Base-by-base conservation (phyloP, 176 grass and related monocot genomes). In the Otatea glauca region DNA sequence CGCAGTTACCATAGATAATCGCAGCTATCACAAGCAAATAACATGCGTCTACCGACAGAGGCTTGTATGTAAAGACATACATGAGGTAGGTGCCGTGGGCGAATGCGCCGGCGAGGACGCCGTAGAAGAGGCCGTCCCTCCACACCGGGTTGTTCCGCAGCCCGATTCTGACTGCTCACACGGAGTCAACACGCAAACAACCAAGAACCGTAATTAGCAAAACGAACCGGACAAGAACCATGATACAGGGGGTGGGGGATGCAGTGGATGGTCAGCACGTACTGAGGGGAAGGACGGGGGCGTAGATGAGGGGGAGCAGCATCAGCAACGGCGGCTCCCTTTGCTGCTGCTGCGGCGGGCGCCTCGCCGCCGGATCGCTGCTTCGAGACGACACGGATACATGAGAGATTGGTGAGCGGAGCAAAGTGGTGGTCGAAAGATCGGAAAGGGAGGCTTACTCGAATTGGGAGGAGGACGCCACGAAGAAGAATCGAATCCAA, bases 121-220 rank as follows among this genome's bases (percentile, higher is more conserved):
- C 96, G 51, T 90, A 98, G 89, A 98, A 95, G 73, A 98, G 53
- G 43, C 96, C 91, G 77, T 96, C 93, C 76, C 93, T 93, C 74
- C 78, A 65, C 79, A 98, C 93, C 29, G 93, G 96, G 49, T 93
- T 98, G 58, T 93, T 88, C 89, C 93, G 83, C 67, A 95, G 45
- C 6, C 89, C 93, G 68, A 98, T 98, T 82, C 96, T 88, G 76
- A 98, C 96, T 98, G 88, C 25, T 34, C 79, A 42, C 68, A 39
- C 1, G 24, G 32, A 12, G 8, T 64, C 38, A 73, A 16, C 54
- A 62, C 32, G 32, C 51, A 61, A 86, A 16, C 9, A 75, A 72
- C 11, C 81, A 64, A 20, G 68, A 80, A 79, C 70, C 65, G 38
- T 62, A 65, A 75, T 88, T 44, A 82, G 58, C 55, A 18, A 60